Base-by-base conservation (phyloP, 352 stramenopile species). In the Globisporangium emineosum region DNA sequence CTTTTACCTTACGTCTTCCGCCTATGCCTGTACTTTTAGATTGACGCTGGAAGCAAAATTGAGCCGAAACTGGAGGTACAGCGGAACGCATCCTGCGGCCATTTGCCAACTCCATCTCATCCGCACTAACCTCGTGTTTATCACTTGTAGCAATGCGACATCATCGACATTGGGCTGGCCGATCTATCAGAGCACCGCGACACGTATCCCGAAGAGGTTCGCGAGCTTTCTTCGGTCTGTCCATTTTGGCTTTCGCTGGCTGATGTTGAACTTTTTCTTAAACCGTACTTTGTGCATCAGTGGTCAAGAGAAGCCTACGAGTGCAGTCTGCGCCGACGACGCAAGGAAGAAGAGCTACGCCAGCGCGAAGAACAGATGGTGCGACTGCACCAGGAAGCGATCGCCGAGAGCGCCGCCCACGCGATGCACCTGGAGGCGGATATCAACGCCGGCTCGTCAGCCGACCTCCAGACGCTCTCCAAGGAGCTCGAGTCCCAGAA, bases 141-240 rank as follows among this genome's bases (percentile, higher is more conserved):
- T 19, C 37, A 45, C 23, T 12, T 64, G 5, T 62, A 92, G 80
- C 83, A 92, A 90, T 93, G 85, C 63, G 85, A 93, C 60, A 71
- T 86, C 23, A 92, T 93, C 57, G 85, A 93, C 59, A 84, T 93
- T 37, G 85, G 83, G 1, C 71, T 93, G 6, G 81, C 85, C 17
- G 85, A 93, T 66, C 56, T 93, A 57, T 60, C 73, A 7, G 83
- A 92, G 68, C 85, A 92, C 56, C 81, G 79, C 15, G 75, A 79
- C 6, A 75, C 79, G 21, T 92, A 89, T 40, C 67, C 83, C 1
- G 77, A 92, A 54, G 83, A 93, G 78, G 85, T 93, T 50, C 25
- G 69, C 58, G 30, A 23, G 25, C 5, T 30, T 56, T 37, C 7
- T 15, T 37, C 15, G 13, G n/a, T 25, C 25, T 37, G 21, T 23